Evolutionary conservation across 2,329 filamentous ascomycete genomes (phyloP).

Genomic region (Ambrosiella beaveri): DNA sequence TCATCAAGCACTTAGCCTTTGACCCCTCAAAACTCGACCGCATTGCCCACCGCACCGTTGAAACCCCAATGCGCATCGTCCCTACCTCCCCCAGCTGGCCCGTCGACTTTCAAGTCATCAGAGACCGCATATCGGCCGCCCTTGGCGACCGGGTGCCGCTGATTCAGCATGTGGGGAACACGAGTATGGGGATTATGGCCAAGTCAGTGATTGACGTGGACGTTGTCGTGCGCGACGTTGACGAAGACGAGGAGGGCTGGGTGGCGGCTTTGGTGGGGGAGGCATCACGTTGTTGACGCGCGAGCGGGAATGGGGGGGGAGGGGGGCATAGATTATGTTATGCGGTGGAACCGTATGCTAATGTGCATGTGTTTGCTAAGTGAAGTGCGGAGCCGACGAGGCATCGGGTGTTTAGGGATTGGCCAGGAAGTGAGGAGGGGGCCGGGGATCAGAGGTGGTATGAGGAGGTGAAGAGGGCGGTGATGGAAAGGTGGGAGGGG

Average conservation of each 20-base stretch:
- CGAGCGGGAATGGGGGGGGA: conserved; percentile 28
- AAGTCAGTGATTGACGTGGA: conserved; percentile 37
- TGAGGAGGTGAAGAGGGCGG: too few species aligned
- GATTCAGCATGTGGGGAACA: conserved; percentile 32
- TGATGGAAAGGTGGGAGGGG: too few species aligned
- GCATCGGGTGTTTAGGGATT: conserved; percentile 29
- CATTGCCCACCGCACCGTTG: conserved; percentile 16
- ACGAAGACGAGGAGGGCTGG: conserved; percentile 25
- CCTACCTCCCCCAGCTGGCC: conserved; percentile 24
- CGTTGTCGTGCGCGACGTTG: conserved; percentile 25
- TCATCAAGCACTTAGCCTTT: neutral
- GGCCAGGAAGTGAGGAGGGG: conserved; percentile 22
- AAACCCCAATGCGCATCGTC: conserved; percentile 19
- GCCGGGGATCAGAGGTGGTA: too few species aligned
- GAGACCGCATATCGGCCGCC: conserved; percentile 15
- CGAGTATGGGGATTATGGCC: conserved; percentile 30
- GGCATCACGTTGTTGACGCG: conserved; percentile 29
- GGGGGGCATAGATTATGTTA: conserved; percentile 27
- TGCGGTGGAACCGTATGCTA: conserved; percentile 17
- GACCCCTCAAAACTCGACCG: conserved; percentile 14
- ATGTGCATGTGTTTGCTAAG: conserved; percentile 32
- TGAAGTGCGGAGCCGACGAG: conserved; percentile 25
- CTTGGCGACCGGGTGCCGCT: conserved; percentile 19
- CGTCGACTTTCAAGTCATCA: conserved; percentile 17
- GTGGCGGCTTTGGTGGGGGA: conserved; percentile 24